Conservation (phyloP, 305 asterid species). For the Plantago coronopus region DNA sequence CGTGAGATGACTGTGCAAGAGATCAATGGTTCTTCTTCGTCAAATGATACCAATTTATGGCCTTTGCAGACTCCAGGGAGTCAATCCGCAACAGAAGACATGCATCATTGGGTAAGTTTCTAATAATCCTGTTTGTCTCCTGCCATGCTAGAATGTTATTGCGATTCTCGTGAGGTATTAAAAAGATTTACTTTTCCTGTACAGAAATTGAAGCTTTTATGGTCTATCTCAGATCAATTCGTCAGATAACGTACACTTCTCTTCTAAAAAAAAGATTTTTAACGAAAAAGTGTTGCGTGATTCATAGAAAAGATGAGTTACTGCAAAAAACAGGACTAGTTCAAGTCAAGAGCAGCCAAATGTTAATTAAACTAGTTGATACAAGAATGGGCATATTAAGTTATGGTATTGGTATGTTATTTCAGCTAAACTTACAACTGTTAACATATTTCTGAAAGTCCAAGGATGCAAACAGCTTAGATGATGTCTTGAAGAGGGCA, state of each 20-base stretch:
- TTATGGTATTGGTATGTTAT: background rate
- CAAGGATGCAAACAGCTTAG: conserved; percentile 25
- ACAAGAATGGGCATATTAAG: too few relatives aligned
- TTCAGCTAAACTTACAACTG: background rate
- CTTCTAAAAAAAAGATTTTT: too few relatives aligned
- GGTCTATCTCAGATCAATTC: too few relatives aligned
- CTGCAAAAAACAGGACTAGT: too few relatives aligned
- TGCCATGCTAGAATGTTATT: background rate
- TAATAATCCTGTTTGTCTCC: background rate
- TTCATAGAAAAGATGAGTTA: too few relatives aligned
- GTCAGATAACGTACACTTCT: too few relatives aligned
- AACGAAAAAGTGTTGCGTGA: too few relatives aligned
- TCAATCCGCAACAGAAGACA: background rate
- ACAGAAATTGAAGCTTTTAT: too few relatives aligned
- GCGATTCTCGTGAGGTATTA: background rate
- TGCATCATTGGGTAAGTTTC: background rate
- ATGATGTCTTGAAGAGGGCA: conserved; percentile 30
- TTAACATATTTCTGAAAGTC: conserved; percentile 15
- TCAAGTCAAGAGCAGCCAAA: too few relatives aligned
- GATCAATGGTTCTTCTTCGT: conserved; percentile 18
- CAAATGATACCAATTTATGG: background rate
- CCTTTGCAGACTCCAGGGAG: conserved; percentile 17
- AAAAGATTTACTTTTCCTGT: background rate
- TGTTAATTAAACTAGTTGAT: too few relatives aligned
- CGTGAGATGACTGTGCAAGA: background rate